Evolutionary conservation across 1,284 basidiomycete genomes (phyloP), one percentile per base, ranked within the genome.

Genomic region (Cryptococcus wingfieldii): DNA sequence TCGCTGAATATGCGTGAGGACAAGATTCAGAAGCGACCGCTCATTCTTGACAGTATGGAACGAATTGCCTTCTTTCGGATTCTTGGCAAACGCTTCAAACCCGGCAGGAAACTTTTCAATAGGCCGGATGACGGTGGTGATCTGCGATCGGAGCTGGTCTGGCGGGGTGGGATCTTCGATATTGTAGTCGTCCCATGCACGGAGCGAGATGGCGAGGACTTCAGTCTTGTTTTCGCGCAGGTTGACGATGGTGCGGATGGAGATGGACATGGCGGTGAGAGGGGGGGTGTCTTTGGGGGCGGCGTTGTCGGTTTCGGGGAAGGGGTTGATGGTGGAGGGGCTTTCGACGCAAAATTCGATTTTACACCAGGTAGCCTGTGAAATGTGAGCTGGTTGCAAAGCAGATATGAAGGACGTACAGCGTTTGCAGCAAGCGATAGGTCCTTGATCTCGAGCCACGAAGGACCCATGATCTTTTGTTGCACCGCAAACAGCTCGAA

Each of bases 401-500:
- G 8, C 47, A 31, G 41, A 2, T 23, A 12, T 12, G 13, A 49
- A 27, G 16, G 9, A 77, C 86, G 54, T 71, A 91, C 89, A 9
- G 87, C 86, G 75, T 89, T 87, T 67, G 86, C 78, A 53, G 88
- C 86, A 19, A 90, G 78, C 46, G 83, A 77, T 12, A 86, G 84
- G 25, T 86, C 83, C 72, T 88, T 86, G 62, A 99, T 83, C 58
- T 88, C 83, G 50, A 99, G 80, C 96, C 95, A 98, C 74, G 96
- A 98, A 0, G 96, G 94, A 3, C 96, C 96, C 90, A 97, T 98
- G 62, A 98, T 97, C 77, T 92, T 93, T 38, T 93, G 85, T 77
- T 98, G 98, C 53, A 98, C 69, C 1, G 93, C 91, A n/a, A 99
- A 83, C 8, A 94, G 79, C 75, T 98, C 96, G 67, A 99, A 98